These are phyloP conservation scores for Adansonia rubrostipa DNA, from an alignment of 441 rosid genomes.

Conservation along the genomic window DNA sequence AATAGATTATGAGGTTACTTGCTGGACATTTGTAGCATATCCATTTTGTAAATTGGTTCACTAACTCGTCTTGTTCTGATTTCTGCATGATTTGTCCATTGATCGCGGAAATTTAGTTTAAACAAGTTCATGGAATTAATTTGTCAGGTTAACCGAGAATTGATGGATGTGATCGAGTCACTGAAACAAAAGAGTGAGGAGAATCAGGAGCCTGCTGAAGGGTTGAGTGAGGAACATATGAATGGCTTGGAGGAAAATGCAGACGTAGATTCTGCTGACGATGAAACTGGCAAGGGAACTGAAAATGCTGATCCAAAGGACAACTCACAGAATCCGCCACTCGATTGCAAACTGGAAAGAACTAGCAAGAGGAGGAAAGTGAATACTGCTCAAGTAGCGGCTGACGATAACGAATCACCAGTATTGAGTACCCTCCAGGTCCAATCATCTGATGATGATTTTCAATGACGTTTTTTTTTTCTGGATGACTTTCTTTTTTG, in stretches of 20 bases:
- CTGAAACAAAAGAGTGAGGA: slow-evolving; percentile 41
- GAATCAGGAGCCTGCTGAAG: slow-evolving; percentile 24
- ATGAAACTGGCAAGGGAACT: background rate
- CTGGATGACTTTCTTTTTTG: background rate
- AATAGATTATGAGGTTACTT: background rate
- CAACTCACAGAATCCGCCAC: slow-evolving; percentile 12
- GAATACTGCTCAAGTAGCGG: slow-evolving; percentile 8
- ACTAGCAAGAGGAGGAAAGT: slow-evolving; percentile 28
- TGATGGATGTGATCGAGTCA: slow-evolving; percentile 55
- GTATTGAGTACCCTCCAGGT: slow-evolving; percentile 24
- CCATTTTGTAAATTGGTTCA: background rate
- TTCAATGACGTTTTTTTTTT: slow-evolving; percentile 7
- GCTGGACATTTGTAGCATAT: background rate
- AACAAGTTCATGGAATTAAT: background rate
- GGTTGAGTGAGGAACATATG: slow-evolving; percentile 26
- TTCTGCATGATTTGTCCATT: background rate
- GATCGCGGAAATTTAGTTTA: background rate
- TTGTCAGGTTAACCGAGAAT: slow-evolving; percentile 58
- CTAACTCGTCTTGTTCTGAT: background rate
- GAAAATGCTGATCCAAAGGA: background rate
- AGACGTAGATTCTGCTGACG: background rate
- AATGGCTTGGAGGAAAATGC: slow-evolving; percentile 16
- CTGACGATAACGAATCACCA: slow-evolving; percentile 2
- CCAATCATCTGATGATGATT: slow-evolving; percentile 30
- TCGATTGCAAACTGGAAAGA: background rate